Evolutionary conservation across 2,329 filamentous ascomycete species (phyloP), one percentile per base, ranked within the genome.

Genomic region (Chlorencoelia australis): DNA sequence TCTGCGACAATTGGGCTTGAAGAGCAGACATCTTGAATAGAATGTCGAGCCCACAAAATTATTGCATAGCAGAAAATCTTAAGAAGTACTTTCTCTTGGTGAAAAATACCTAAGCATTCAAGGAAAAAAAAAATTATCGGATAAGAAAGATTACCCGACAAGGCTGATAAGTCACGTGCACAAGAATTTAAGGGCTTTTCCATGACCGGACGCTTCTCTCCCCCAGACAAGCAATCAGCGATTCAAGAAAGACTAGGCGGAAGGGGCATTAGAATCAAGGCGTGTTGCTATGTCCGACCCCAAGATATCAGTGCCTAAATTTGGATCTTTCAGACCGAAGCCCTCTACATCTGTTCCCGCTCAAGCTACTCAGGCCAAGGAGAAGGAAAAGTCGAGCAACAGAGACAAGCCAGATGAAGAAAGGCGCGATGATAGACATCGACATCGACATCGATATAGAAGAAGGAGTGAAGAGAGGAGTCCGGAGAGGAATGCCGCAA

Each of bases 1-100:
- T 88, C 58, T 85, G 79, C 68, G 88, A 85, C 67, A 99, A 69
- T 73, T 98, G 93, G 66, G 85, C 79, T 63, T 89, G 83, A 51
- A 99, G 81, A 57, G 85, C 80, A 43, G 87, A 85, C 52, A 80
- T 71, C 86, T 93, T 94, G 40, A 27, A 28, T 16, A 27, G 21
- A 28, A 21, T 38, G n/a, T 39, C 6, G 26, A 30, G 30, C 25
- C 25, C 14, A 37, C n/a, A 24, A 44, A 39, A 43, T 42, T 40
- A 43, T 43, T 39, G 39, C 22, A 44, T 25, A 18, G 33, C 30
- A 24, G n/a, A n/a, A n/a, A n/a, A n/a, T n/a, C n/a, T n/a, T n/a
- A n/a, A n/a, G n/a, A n/a, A n/a, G n/a, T n/a, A n/a, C n/a, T n/a
- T n/a, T n/a, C n/a, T n/a, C n/a, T n/a, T n/a, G n/a, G n/a, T n/a